Evolutionary conservation across 345 rosid species (phyloP).

Genomic region (Acer campestre): DNA sequence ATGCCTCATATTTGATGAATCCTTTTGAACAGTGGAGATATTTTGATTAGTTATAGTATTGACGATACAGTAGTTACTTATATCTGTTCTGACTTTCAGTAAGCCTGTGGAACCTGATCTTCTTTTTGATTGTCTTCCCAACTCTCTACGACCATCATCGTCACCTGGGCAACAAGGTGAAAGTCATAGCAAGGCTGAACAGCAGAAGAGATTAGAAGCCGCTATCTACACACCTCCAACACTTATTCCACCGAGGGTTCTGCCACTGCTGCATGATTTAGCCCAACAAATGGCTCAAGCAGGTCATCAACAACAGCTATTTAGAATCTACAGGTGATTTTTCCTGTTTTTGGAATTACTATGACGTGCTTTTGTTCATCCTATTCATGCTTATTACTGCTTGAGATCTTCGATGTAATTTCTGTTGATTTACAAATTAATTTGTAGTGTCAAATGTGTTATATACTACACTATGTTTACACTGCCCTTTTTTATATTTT

Average conservation of each 20-base stretch:
- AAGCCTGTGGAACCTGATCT: constrained; percentile 95
- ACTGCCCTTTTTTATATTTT: neutral
- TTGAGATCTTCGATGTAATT: neutral
- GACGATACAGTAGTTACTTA: neutral
- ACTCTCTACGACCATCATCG: constrained; percentile 67
- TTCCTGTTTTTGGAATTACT: neutral
- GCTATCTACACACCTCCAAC: constrained; percentile 71
- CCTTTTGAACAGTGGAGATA: neutral
- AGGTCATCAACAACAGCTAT: constrained; percentile 91
- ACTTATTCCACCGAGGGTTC: constrained; percentile 84
- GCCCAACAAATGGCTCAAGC: constrained; percentile 87
- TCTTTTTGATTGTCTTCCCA: constrained; percentile 83
- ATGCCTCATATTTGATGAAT: neutral
- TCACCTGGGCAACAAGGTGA: constrained; percentile 44
- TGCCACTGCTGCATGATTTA: constrained; percentile 79
- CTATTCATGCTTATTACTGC: neutral
- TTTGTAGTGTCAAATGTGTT: neutral
- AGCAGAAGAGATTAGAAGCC: constrained; percentile 57
- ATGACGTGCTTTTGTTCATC: neutral
- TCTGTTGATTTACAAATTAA: neutral
- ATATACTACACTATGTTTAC: neutral
- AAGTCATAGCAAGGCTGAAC: constrained; percentile 47
- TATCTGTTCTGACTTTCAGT: constrained; percentile 46
- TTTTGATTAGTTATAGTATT: neutral
- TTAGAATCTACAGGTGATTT: constrained; percentile 68